Percentiles rank a stretch among this genome's conserved stretches.
phyloP scores from a whole-genome alignment of 805 yeast species.

The Cyberlindnera galapagoensis region DNA sequence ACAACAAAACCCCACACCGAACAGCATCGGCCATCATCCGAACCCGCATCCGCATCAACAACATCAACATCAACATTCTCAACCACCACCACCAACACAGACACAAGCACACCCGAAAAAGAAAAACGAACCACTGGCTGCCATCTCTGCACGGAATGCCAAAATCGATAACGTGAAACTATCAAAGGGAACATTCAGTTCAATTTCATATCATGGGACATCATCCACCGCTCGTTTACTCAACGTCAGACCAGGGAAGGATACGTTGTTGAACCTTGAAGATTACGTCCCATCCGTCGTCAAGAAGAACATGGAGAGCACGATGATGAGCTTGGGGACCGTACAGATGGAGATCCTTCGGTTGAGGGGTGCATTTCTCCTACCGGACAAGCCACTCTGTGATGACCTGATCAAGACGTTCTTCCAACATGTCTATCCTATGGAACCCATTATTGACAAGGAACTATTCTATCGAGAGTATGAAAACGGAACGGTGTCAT shows the following conservation, averaged over 20 bases:
- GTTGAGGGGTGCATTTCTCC: slow-evolving; percentile 60
- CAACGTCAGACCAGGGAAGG: slow-evolving; percentile 8
- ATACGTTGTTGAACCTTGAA: slow-evolving; percentile 28
- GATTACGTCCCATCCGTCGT: slow-evolving; percentile 22
- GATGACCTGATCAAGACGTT: slow-evolving; percentile 54
- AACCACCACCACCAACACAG: too few relatives aligned
- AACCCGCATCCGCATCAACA: neutral
- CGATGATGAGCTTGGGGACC: slow-evolving; percentile 34
- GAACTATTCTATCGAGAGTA: slow-evolving; percentile 53
- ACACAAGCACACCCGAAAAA: slow-evolving; percentile 14
- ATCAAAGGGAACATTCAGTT: slow-evolving; percentile 13
- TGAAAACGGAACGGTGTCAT: slow-evolving; percentile 50
- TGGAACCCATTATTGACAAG: slow-evolving; percentile 61
- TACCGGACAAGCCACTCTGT: slow-evolving; percentile 56
- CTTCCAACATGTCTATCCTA: slow-evolving; percentile 60
- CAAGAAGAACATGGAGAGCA: slow-evolving; percentile 22
- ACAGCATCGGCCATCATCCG: neutral
- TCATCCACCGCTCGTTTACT: slow-evolving; percentile 36
- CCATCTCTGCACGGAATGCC: slow-evolving; percentile 26
- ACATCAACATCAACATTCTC: slow-evolving; percentile 11
- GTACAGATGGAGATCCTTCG: slow-evolving; percentile 62
- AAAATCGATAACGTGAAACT: slow-evolving; percentile 23
- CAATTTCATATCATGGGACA: slow-evolving; percentile 45
- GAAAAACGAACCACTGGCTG: slow-evolving; percentile 29
- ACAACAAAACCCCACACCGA: too few relatives aligned